These are phyloP conservation scores for Aureococcus anophagefferens DNA, from an alignment of 108 stramenopile species.

Conservation along the genomic window DNA sequence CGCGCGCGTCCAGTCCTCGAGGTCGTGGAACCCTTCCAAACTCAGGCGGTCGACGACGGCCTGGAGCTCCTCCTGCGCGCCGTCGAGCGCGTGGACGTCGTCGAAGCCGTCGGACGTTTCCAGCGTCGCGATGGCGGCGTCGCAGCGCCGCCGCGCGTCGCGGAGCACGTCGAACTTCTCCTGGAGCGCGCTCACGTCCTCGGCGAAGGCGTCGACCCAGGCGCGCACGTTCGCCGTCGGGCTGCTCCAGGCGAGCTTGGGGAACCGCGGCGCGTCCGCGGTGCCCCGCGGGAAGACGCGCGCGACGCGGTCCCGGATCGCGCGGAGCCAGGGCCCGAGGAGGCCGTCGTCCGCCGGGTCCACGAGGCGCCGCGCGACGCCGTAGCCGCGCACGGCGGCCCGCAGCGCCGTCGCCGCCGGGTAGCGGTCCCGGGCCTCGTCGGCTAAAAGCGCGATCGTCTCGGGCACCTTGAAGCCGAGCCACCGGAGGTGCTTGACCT, in stretches of 20 bases:
- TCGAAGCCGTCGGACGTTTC: constrained; percentile 23
- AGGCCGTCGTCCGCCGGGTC: constrained; percentile 63
- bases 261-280: not conserved
- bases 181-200: constrained; percentile 71
- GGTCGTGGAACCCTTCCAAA: constrained; percentile 34
- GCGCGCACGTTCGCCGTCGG: constrained; percentile 57
- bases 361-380: constrained; percentile 55
- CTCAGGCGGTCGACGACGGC: constrained; percentile 34
- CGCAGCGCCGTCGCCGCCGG: constrained; percentile 66
- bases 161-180: constrained; percentile 81
- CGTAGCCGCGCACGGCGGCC: constrained; percentile 71
- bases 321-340: constrained; percentile 58
- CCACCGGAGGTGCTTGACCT: constrained; percentile 89
- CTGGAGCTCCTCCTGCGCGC: constrained; percentile 14
- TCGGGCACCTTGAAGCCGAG: constrained; percentile 65
- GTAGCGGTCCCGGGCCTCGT: constrained; percentile 33
- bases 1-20: constrained; percentile 24
- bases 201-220: constrained; percentile 73
- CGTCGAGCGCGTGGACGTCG: not conserved
- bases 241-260: not conserved
- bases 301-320: constrained; percentile 56
- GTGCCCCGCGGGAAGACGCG: constrained; percentile 60
- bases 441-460: constrained; percentile 26
- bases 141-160: constrained; percentile 30
- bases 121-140: constrained; percentile 21